Evolutionary conservation across 495 filamentous ascomycete species (phyloP).

Genomic region (Pyrenula massariospora): DNA sequence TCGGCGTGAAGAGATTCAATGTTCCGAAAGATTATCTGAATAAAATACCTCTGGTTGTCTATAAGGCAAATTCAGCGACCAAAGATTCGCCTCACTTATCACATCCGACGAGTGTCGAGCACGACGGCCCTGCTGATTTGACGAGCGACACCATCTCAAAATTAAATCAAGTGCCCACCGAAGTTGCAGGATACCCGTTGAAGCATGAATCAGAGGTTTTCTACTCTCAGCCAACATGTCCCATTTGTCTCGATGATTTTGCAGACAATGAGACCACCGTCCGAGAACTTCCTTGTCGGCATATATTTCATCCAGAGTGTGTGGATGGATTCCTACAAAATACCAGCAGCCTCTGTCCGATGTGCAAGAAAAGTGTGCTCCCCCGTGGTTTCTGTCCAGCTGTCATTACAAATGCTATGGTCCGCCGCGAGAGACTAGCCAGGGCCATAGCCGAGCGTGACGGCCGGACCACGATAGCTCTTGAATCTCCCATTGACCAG

Average conservation of each 20-base stretch:
- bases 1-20: slow-evolving; percentile 65
- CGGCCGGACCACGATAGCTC: neutral
- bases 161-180: neutral
- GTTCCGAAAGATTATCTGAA: slow-evolving; percentile 59
- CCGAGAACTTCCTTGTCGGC: slow-evolving; percentile 74
- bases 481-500: neutral
- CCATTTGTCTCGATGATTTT: slow-evolving; percentile 80
- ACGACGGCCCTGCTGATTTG: neutral
- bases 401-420: slow-evolving; percentile 71
- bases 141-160: neutral
- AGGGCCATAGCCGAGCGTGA: neutral
- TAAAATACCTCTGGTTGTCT: slow-evolving; percentile 63
- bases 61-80: slow-evolving; percentile 25
- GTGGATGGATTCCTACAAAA: slow-evolving; percentile 67
- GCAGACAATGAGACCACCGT: slow-evolving; percentile 53
- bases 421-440: slow-evolving; percentile 43
- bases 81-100: neutral
- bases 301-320: slow-evolving; percentile 85
- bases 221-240: slow-evolving; percentile 61
- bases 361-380: slow-evolving; percentile 73
- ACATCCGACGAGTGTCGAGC: neutral
- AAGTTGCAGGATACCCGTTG: slow-evolving; percentile 10
- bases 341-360: slow-evolving; percentile 68
- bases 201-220: slow-evolving; percentile 8
- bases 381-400: slow-evolving; percentile 52